A percentile compares a stretch with the other conserved stretches of the same genome.
These are phyloP conservation scores for Rutstroemia sp. DNA, from an alignment of 2,329 filamentous ascomycete species.

Conservation along the genomic window DNA sequence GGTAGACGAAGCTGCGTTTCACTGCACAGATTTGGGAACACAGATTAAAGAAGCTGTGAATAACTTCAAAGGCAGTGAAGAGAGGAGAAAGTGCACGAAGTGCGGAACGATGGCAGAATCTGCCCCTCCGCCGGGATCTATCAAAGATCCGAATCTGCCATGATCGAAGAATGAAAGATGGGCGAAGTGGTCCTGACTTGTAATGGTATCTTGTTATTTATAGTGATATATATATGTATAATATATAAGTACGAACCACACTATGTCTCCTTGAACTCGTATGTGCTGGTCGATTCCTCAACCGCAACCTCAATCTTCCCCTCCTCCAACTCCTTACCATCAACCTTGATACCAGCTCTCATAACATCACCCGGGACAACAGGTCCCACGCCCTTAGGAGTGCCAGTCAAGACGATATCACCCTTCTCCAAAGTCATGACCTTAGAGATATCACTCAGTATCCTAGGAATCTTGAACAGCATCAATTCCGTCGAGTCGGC, in stretches of 20 bases:
- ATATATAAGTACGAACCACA: neutral
- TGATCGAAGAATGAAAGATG: constrained; percentile 3
- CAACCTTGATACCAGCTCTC: constrained; percentile 71
- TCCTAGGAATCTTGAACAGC: constrained; percentile 83
- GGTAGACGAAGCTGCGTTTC: constrained; percentile 81
- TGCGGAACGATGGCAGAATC: constrained; percentile 74
- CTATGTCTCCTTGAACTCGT: constrained; percentile 68
- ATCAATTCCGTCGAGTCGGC: constrained; percentile 87
- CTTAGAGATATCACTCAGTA: constrained; percentile 84
- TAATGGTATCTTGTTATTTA: neutral
- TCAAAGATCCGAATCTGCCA: constrained; percentile 49
- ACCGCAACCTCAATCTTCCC: constrained; percentile 78
- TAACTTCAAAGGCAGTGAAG: constrained; percentile 63
- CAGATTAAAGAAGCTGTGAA: constrained; percentile 93
- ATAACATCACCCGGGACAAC: constrained; percentile 83
- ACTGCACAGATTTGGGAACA: constrained; percentile 83
- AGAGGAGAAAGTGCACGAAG: constrained; percentile 64
- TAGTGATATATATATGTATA: neutral
- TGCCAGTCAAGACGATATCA: constrained; percentile 93
- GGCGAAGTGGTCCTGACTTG: no score
- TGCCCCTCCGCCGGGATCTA: constrained; percentile 53
- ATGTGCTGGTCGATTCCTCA: constrained; percentile 69
- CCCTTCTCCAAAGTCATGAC: constrained; percentile 92
- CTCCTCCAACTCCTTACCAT: constrained; percentile 77
- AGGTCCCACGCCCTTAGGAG: constrained; percentile 87